These are phyloP conservation scores for Funneliformis caledonium DNA, from an alignment of 371 early-diverging fungal species.

Conservation along the genomic window DNA sequence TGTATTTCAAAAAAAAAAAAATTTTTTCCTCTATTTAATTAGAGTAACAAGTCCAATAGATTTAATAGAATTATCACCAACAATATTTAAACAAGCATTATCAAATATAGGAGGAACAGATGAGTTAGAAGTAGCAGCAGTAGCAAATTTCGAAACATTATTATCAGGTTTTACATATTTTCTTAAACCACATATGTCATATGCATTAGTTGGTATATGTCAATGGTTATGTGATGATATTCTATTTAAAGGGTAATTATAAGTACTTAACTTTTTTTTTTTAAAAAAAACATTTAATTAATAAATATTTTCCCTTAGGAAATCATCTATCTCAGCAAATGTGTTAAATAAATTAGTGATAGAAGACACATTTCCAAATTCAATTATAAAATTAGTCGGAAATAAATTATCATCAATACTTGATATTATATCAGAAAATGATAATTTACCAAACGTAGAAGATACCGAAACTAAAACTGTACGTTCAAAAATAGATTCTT, in stretches of 20 bases:
- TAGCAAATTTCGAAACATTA: conserved; percentile 1
- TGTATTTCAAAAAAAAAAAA: too few species aligned
- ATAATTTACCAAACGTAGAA: background rate
- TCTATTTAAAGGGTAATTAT: conserved; percentile 30
- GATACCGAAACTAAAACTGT: background rate
- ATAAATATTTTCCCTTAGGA: background rate
- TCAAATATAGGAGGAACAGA: background rate
- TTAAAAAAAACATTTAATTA: background rate
- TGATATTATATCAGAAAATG: background rate
- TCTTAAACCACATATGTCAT: conserved; percentile 34
- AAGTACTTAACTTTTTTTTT: background rate
- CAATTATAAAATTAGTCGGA: conserved; percentile 8
- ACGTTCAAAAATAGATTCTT: background rate
- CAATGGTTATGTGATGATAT: conserved; percentile 40
- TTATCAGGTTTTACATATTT: background rate
- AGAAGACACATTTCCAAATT: background rate
- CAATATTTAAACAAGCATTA: conserved; percentile 24
- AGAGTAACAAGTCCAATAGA: conserved; percentile 9
- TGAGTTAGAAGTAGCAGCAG: background rate
- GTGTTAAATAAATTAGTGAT: conserved; percentile 18
- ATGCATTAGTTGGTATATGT: conserved; percentile 26
- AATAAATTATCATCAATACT: background rate
- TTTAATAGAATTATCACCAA: conserved; percentile 32
- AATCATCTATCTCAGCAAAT: background rate
- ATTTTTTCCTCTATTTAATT: background rate